Conservation (phyloP, 176 grass and related monocot genomes). For the Cenchrus purpureus region DNA sequence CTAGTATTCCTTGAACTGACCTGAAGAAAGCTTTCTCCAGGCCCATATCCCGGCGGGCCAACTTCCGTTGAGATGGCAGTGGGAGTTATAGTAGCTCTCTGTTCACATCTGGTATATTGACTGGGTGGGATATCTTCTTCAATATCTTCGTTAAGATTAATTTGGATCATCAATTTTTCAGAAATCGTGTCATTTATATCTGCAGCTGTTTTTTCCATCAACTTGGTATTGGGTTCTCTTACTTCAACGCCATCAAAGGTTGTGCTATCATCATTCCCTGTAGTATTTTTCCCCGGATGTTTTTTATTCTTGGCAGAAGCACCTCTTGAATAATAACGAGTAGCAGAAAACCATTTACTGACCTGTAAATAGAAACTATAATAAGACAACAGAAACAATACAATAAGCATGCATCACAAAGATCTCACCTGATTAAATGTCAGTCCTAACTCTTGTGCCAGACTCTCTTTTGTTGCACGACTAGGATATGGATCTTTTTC, state of each 20-base stretch:
- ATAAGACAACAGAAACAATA: constrained; percentile 20
- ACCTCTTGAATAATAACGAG: constrained; percentile 52
- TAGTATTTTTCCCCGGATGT: constrained; percentile 13
- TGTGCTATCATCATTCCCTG: constrained; percentile 37
- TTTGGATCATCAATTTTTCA: constrained; percentile 27
- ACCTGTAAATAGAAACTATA: constrained; percentile 54
- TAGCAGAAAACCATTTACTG: constrained; percentile 61
- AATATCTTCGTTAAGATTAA: constrained; percentile 43
- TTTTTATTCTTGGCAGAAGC: constrained; percentile 44
- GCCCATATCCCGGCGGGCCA: constrained; percentile 17
- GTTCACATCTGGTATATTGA: constrained; percentile 29
- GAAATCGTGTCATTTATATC: constrained; percentile 40
- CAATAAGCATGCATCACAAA: constrained; percentile 20
- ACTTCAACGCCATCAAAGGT: constrained; percentile 22
- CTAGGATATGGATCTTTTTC: constrained; percentile 74
- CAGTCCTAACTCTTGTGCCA: constrained; percentile 64
- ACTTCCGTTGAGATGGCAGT: constrained; percentile 28
- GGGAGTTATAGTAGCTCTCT: constrained; percentile 9
- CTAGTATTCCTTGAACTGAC: constrained; percentile 24
- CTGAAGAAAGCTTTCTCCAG: constrained; percentile 32
- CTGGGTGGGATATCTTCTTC: constrained; percentile 30
- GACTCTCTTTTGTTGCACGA: constrained; percentile 52
- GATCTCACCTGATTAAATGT: constrained; percentile 59
- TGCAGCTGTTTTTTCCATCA: constrained; percentile 28
- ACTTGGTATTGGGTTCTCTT: constrained; percentile 4